phyloP scores from a whole-genome alignment of 1,284 basidiomycete genomes.

The Tremellales sp. region DNA sequence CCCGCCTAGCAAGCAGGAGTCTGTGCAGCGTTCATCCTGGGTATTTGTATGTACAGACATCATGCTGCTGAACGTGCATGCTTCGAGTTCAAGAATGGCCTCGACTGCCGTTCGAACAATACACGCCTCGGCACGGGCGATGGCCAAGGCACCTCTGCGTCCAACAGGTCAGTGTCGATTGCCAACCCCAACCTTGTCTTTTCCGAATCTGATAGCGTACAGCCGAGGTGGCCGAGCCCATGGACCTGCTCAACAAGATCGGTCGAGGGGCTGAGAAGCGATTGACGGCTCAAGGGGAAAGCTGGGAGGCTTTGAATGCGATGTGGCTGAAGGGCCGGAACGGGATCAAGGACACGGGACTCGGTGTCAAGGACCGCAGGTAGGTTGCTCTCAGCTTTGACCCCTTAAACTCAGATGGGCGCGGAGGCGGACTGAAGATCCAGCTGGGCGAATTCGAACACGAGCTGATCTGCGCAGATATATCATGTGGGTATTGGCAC shows the following conservation, averaged over 20 bases:
- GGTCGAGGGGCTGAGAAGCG: slow-evolving; percentile 42
- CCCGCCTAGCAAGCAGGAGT: no score
- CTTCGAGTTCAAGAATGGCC: slow-evolving; percentile 16
- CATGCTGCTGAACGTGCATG: slow-evolving; percentile 26
- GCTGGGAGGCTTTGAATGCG: slow-evolving; percentile 37
- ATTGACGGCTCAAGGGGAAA: slow-evolving; percentile 26
- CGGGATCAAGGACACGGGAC: slow-evolving; percentile 30
- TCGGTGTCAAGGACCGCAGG: slow-evolving; percentile 37
- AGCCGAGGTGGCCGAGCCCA: no score
- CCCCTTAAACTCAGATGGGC: background rate
- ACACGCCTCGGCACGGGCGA: slow-evolving; percentile 16
- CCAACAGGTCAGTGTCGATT: slow-evolving; percentile 19
- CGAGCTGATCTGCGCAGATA: background rate
- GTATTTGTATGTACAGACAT: no score
- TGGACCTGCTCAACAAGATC: slow-evolving; percentile 33
- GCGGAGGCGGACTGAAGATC: background rate
- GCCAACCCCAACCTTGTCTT: background rate
- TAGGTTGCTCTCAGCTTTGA: slow-evolving; percentile 16
- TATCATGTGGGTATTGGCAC: slow-evolving; percentile 36
- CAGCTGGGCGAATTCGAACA: background rate
- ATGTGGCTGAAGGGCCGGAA: slow-evolving; percentile 30
- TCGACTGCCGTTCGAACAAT: slow-evolving; percentile 7
- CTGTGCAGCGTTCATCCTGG: no score
- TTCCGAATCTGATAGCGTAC: no score
- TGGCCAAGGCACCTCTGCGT: slow-evolving; percentile 25